A percentile compares a stretch with the other conserved stretches of the same genome.
phyloP scores from a whole-genome alignment of 2,329 filamentous ascomycete genomes.

The Claviceps quebecensis region DNA sequence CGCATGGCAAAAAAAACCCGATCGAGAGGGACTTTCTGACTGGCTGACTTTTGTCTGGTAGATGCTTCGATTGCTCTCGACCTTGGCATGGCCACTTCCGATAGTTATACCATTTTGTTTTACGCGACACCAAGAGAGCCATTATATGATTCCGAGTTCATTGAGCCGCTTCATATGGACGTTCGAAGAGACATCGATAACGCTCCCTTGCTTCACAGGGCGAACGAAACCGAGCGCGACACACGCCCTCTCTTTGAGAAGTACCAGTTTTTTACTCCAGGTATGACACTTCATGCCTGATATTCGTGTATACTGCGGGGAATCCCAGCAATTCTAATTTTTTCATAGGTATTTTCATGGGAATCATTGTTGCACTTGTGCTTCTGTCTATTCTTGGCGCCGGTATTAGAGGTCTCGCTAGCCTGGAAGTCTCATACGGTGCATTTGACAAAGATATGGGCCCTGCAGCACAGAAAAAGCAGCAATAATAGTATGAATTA shows the following conservation, averaged over 20 bases:
- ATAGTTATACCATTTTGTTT: slow-evolving; percentile 63
- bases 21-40: background rate
- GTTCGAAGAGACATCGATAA: slow-evolving; percentile 47
- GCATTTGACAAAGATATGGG: slow-evolving; percentile 96
- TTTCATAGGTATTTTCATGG: slow-evolving; percentile 71
- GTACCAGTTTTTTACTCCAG: slow-evolving; percentile 88
- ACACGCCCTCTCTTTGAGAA: slow-evolving; percentile 63
- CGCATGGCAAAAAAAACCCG: background rate
- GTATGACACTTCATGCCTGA: slow-evolving; percentile 27
- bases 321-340: slow-evolving; percentile 5
- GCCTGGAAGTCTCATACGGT: slow-evolving; percentile 79
- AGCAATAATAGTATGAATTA: slow-evolving; percentile 15
- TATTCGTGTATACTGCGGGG: background rate
- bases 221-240: slow-evolving; percentile 25
- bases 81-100: slow-evolving; percentile 24
- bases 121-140: slow-evolving; percentile 45
- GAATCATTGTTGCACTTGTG: slow-evolving; percentile 53
- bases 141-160: slow-evolving; percentile 53
- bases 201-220: slow-evolving; percentile 18
- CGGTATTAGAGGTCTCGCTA: slow-evolving; percentile 61
- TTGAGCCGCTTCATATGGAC: slow-evolving; percentile 52
- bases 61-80: slow-evolving; percentile 37
- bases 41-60: slow-evolving; percentile 11
- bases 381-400: slow-evolving; percentile 67
- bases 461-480: slow-evolving; percentile 74